A percentile compares a stretch with the other conserved stretches of the same genome.
Evolutionary conservation across 371 early-diverging fungal genomes (phyloP).

Genomic region (Umbelopsis sp.): DNA sequence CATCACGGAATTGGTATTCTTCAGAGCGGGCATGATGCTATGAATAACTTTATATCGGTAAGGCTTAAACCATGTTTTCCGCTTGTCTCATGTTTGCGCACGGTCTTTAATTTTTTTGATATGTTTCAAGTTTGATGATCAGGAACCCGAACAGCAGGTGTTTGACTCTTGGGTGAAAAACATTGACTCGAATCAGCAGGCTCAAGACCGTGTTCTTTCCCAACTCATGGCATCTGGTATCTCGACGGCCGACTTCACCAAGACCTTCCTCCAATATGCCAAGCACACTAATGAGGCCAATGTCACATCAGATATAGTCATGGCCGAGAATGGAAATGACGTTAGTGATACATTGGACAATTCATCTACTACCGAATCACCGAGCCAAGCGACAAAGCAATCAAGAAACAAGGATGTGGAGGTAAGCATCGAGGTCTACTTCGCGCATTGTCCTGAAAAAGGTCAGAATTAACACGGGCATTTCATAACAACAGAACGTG

Average conservation of each 20-base stretch:
- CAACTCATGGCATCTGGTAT: slow-evolving; percentile 28
- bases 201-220: slow-evolving; percentile 26
- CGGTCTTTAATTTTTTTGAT: neutral
- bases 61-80: neutral
- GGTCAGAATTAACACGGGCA: no score
- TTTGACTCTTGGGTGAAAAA: slow-evolving; percentile 33
- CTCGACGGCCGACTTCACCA: slow-evolving; percentile 34
- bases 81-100: neutral
- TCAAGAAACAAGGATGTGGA: neutral
- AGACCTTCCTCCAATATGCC: slow-evolving; percentile 34
- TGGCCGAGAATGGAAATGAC: neutral
- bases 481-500: neutral
- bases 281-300: slow-evolving; percentile 10
- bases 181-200: slow-evolving; percentile 32
- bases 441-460: neutral
- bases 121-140: slow-evolving; percentile 18
- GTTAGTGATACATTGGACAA: slow-evolving; percentile 24
- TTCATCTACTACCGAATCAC: slow-evolving; percentile 19
- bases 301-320: neutral
- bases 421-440: slow-evolving; percentile 13
- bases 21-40: slow-evolving; percentile 43
- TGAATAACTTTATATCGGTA: slow-evolving; percentile 22
- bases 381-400: no score
- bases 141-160: slow-evolving; percentile 26
- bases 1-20: slow-evolving; percentile 36